phyloP scores from a whole-genome alignment of 257 asterid genomes.

The Catharanthus roseus region DNA sequence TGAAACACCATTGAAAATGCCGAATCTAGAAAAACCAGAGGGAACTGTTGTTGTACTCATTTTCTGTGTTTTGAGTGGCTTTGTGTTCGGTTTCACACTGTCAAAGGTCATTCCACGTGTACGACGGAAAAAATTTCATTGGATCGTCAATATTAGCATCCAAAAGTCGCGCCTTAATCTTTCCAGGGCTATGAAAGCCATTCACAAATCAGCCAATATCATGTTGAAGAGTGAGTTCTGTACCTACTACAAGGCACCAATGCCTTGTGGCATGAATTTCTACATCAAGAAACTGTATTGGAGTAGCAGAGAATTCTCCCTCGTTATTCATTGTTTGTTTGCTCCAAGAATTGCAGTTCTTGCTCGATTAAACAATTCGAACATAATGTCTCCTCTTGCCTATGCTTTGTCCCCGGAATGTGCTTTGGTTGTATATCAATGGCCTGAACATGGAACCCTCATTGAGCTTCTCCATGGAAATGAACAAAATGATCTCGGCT shows the following conservation, averaged over 20 bases:
- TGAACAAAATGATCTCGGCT: constrained; percentile 35
- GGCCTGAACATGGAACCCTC: constrained; percentile 45
- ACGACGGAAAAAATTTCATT: neutral
- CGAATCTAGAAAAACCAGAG: too few relatives aligned
- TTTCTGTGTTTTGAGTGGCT: neutral
- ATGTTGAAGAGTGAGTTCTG: constrained; percentile 62
- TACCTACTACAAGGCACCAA: constrained; percentile 58
- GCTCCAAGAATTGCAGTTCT: constrained; percentile 50
- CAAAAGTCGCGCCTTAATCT: constrained; percentile 2
- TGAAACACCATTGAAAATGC: constrained; percentile 1
- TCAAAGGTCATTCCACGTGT: neutral
- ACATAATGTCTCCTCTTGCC: constrained; percentile 82
- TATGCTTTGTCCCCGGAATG: constrained; percentile 40
- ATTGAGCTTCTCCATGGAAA: constrained; percentile 48
- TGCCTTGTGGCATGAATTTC: constrained; percentile 48
- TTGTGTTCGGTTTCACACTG: constrained; percentile 17
- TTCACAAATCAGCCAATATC: constrained; percentile 52
- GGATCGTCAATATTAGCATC: constrained; percentile 1
- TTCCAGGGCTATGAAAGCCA: constrained; percentile 52
- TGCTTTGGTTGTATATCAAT: neutral
- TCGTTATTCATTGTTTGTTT: constrained; percentile 57
- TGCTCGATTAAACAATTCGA: constrained; percentile 66
- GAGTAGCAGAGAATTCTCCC: constrained; percentile 70
- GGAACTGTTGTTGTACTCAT: too few relatives aligned
- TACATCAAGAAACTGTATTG: constrained; percentile 75